Evolutionary conservation across 768 basidiomycete genomes (phyloP).

Genomic region (Phylloporus scabripes): DNA sequence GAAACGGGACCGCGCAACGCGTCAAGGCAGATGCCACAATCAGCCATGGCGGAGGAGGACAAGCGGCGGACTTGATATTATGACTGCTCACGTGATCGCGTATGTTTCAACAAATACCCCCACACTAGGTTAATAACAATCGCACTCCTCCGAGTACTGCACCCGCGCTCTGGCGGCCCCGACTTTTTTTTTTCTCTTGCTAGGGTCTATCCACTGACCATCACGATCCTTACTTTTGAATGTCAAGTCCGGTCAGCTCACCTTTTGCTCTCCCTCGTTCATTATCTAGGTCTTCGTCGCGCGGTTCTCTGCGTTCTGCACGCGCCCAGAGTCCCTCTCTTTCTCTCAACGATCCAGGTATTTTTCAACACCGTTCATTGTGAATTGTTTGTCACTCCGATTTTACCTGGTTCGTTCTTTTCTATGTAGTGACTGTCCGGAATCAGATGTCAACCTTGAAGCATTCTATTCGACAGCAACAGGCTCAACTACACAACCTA

Average conservation of each 20-base stretch:
- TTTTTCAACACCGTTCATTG: slow-evolving; percentile 25
- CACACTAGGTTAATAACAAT: too few species aligned
- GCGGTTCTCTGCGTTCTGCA: slow-evolving; percentile 41
- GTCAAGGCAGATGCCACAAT: slow-evolving; percentile 61
- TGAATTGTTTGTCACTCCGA: slow-evolving; percentile 21
- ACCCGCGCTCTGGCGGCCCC: slow-evolving; percentile 4
- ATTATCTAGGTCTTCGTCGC: slow-evolving; percentile 45
- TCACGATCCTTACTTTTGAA: slow-evolving; percentile 29
- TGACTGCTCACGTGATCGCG: slow-evolving; percentile 26
- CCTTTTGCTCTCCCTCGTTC: slow-evolving; percentile 33
- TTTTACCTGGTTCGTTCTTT: slow-evolving; percentile 23
- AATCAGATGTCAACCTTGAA: slow-evolving; percentile 78
- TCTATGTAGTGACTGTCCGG: slow-evolving; percentile 59
- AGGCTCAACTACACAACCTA: slow-evolving; percentile 67
- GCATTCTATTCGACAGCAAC: slow-evolving; percentile 78
- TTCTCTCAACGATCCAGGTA: slow-evolving; percentile 64
- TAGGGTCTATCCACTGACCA: slow-evolving; percentile 15
- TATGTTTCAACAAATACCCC: slow-evolving; percentile 18
- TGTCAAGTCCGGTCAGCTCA: slow-evolving; percentile 32
- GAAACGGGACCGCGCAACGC: slow-evolving; percentile 49
- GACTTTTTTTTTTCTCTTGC: slow-evolving; percentile 4
- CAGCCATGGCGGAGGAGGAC: slow-evolving; percentile 34
- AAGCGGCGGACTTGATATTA: neutral
- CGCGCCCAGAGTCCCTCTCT: slow-evolving; percentile 52
- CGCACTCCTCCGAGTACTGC: neutral